These are phyloP conservation scores for Ceriops tagal DNA, from an alignment of 345 rosid genomes.

Conservation along the genomic window DNA sequence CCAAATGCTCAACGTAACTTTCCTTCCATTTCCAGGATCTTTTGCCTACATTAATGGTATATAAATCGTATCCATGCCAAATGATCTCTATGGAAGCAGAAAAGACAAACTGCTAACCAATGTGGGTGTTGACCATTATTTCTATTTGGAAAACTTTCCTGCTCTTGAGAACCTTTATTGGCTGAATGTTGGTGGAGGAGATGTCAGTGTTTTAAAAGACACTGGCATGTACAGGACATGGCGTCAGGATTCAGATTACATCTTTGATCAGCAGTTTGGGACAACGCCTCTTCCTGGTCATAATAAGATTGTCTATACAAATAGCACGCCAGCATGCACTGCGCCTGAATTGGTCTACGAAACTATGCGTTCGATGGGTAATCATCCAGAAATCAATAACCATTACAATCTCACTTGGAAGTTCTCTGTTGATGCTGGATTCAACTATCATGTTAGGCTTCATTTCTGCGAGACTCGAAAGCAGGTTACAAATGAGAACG, in stretches of 20 bases:
- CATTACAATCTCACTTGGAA: constrained; percentile 16
- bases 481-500: too few relatives aligned
- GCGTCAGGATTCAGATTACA: constrained; percentile 8
- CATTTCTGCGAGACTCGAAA: constrained; percentile 3
- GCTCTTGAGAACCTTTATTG: constrained; percentile 25
- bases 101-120: background rate
- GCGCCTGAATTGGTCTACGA: constrained; percentile 6
- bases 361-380: constrained; percentile 7
- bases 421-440: constrained; percentile 17
- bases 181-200: constrained; percentile 28
- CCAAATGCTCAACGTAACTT: background rate
- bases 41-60: constrained; percentile 36
- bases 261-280: background rate
- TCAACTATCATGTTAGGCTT: constrained; percentile 24
- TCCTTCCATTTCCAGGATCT: constrained; percentile 3
- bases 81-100: constrained; percentile 5
- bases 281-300: background rate
- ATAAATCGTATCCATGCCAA: constrained; percentile 37
- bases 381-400: background rate
- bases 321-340: background rate
- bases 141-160: constrained; percentile 1
- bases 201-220: constrained; percentile 2
- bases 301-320: background rate
- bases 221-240: constrained; percentile 25
- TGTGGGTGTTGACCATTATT: background rate